Percentiles rank a stretch among this genome's conserved stretches.
Evolutionary conservation across 2,329 filamentous ascomycete species (phyloP).

Genomic region (Fusarium pilosicola): DNA sequence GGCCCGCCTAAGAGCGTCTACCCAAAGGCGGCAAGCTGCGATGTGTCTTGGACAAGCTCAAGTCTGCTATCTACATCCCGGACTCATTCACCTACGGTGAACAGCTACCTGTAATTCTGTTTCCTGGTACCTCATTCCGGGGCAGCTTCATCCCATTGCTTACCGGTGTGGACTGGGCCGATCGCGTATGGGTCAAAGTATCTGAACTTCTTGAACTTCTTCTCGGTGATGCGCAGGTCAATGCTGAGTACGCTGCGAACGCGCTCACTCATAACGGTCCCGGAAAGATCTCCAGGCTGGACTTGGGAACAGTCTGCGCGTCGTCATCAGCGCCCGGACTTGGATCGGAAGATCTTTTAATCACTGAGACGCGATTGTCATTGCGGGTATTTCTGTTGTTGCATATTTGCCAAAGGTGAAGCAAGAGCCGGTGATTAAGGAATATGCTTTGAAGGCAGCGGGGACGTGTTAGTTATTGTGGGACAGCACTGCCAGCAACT

Average conservation of each 20-base stretch:
- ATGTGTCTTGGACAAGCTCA: conserved; percentile 1
- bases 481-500: no score
- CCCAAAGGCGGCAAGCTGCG: not conserved
- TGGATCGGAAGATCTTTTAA: not conserved
- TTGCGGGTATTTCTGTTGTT: not conserved
- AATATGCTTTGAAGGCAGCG: not conserved
- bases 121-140: not conserved
- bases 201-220: not conserved
- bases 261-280: not conserved
- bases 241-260: conserved; percentile 10
- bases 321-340: not conserved
- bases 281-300: not conserved
- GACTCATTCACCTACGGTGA: not conserved
- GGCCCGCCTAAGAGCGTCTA: not conserved
- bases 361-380: not conserved
- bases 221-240: not conserved
- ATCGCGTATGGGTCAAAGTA: conserved; percentile 9
- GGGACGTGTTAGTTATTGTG: not conserved
- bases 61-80: conserved; percentile 6
- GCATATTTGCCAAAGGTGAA: not conserved
- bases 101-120: not conserved
- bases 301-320: not conserved
- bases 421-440: not conserved
- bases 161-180: conserved; percentile 3
- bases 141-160: conserved; percentile 10